Conservation (phyloP, 352 stramenopile species). For the Globisporangium iwayamae region DNA sequence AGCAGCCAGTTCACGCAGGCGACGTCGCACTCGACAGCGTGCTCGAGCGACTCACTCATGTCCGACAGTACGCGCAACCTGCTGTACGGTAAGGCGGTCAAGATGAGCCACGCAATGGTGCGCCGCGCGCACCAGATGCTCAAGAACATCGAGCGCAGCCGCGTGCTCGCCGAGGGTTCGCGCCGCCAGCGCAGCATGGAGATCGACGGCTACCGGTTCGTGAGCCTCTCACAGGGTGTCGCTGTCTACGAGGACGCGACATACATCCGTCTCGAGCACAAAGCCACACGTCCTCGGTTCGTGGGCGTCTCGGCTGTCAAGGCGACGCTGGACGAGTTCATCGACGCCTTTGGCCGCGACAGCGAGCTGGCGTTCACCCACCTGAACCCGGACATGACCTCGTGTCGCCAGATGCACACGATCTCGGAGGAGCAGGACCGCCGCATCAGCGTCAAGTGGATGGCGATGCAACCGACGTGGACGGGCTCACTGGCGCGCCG, state of each 20-base stretch:
- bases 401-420: constrained; percentile 20
- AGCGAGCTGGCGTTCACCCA: background rate
- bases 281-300: constrained; percentile 5
- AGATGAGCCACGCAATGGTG: constrained; percentile 17
- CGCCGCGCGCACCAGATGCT: constrained; percentile 10
- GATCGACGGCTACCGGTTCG: constrained; percentile 16
- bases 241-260: constrained; percentile 17
- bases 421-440: constrained; percentile 24
- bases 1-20: background rate
- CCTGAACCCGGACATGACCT: constrained; percentile 17
- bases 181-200: constrained; percentile 3
- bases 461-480: constrained; percentile 26
- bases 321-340: constrained; percentile 29
- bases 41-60: constrained; percentile 6
- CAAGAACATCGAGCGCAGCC: constrained; percentile 16
- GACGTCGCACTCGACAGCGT: constrained; percentile 4
- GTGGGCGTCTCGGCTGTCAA: constrained; percentile 17
- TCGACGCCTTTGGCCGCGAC: constrained; percentile 22
- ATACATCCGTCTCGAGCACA: constrained; percentile 3
- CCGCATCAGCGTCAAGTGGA: constrained; percentile 31
- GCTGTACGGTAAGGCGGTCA: constrained; percentile 9
- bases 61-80: constrained; percentile 5
- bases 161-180: constrained; percentile 1
- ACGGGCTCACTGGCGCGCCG: constrained; percentile 21
- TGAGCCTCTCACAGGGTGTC: constrained; percentile 9